Conservation (phyloP, 2,329 filamentous ascomycete genomes). For the Magnaporthiopsis rhizophila region DNA sequence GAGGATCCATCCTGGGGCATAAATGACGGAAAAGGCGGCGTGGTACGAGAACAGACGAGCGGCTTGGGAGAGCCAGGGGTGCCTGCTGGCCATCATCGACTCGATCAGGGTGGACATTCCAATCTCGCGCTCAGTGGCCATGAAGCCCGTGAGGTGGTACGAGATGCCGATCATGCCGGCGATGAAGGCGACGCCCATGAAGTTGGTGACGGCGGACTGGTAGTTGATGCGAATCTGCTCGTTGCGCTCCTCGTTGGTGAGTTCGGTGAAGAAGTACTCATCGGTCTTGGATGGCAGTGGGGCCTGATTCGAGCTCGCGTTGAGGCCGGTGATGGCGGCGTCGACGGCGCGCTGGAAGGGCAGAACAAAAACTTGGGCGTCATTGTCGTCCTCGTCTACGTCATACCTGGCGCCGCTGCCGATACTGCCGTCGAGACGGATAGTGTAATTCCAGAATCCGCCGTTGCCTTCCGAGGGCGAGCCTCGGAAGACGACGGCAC, state of each 20-base stretch:
- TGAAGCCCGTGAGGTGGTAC: slow-evolving; percentile 80
- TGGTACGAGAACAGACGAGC: slow-evolving; percentile 74
- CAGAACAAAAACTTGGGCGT: slow-evolving; percentile 64
- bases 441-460: slow-evolving; percentile 76
- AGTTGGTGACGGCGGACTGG: slow-evolving; percentile 65
- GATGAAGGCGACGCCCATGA: slow-evolving; percentile 71
- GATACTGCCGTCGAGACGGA: slow-evolving; percentile 67
- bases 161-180: slow-evolving; percentile 72
- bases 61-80: slow-evolving; percentile 68
- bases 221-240: slow-evolving; percentile 60
- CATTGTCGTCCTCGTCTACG: slow-evolving; percentile 58
- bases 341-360: slow-evolving; percentile 77
- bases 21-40: slow-evolving; percentile 70
- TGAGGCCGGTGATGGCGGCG: slow-evolving; percentile 54
- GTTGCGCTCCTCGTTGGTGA: slow-evolving; percentile 59
- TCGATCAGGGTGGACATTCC: slow-evolving; percentile 87
- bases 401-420: slow-evolving; percentile 53
- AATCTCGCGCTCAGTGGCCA: slow-evolving; percentile 76
- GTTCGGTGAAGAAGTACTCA: slow-evolving; percentile 70
- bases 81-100: slow-evolving; percentile 76
- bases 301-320: slow-evolving; percentile 28
- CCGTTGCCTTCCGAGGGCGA: slow-evolving; percentile 63
- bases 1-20: slow-evolving; percentile 75
- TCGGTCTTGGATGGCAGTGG: slow-evolving; percentile 22
- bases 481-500: slow-evolving; percentile 63